A percentile compares a stretch with the other conserved stretches of the same genome.
Evolutionary conservation across 768 basidiomycete species (phyloP).

Genomic region (Kwoniella dendrophila): DNA sequence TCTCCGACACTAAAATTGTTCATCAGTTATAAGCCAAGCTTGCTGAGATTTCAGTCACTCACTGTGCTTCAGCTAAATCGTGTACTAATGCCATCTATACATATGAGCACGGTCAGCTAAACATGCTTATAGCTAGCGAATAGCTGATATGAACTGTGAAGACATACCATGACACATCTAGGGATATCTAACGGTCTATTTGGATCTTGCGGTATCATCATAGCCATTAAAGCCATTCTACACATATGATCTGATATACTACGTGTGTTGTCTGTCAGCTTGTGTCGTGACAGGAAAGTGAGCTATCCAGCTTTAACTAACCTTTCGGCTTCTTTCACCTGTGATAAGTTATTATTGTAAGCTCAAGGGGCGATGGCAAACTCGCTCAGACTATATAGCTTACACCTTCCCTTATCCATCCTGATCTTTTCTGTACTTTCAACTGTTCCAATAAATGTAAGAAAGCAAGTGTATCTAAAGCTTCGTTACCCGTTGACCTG

Average conservation of each 20-base stretch:
- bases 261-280: background rate
- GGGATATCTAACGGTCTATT: constrained; percentile 63
- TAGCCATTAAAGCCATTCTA: constrained; percentile 88
- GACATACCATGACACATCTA: constrained; percentile 50
- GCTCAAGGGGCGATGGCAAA: background rate
- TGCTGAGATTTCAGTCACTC: constrained; percentile 12
- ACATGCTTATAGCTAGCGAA: background rate
- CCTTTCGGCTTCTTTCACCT: constrained; percentile 88
- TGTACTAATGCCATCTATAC: constrained; percentile 90
- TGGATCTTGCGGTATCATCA: constrained; percentile 77
- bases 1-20: constrained; percentile 72
- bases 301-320: constrained; percentile 44
- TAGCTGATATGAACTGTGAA: background rate
- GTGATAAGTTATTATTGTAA: constrained; percentile 8
- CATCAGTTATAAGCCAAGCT: background rate
- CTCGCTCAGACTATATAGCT: constrained; percentile 36
- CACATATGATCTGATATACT: constrained; percentile 94
- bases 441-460: constrained; percentile 85
- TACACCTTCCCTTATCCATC: constrained; percentile 86
- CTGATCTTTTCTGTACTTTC: constrained; percentile 96
- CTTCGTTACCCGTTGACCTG: constrained; percentile 59
- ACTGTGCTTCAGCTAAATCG: constrained; percentile 94
- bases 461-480: constrained; percentile 77
- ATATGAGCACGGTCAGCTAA: constrained; percentile 58
- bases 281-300: no score